Conservation (phyloP, 257 asterid species). For the Cordia subcordata region DNA sequence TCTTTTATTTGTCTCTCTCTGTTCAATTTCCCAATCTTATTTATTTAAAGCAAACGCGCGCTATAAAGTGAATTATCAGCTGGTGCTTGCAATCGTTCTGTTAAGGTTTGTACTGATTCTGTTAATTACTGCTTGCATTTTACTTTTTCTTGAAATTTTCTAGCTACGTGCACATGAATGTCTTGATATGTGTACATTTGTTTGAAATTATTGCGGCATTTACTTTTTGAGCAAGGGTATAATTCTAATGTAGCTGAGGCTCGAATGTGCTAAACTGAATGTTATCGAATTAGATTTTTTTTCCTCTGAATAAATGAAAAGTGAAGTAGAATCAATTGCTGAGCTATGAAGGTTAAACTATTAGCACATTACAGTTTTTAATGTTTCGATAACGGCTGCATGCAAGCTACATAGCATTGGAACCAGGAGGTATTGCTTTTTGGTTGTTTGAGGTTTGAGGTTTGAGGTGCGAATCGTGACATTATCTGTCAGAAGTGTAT, state of each 20-base stretch:
- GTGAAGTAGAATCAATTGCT: background rate
- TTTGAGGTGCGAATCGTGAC: too few species aligned
- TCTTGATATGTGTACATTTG: background rate
- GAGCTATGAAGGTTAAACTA: background rate
- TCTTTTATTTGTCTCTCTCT: too few species aligned
- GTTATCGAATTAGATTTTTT: too few species aligned
- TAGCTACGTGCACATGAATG: too few species aligned
- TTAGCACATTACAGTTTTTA: background rate
- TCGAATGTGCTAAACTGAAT: background rate
- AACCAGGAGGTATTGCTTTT: too few species aligned
- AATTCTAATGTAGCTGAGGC: background rate
- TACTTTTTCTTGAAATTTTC: background rate
- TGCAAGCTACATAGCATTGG: too few species aligned
- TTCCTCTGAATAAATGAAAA: background rate
- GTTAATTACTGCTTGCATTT: background rate
- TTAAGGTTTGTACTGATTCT: background rate
- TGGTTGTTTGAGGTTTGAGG: too few species aligned
- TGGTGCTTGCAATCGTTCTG: background rate
- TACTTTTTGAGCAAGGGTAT: slow-evolving; percentile 12
- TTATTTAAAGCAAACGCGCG: too few species aligned
- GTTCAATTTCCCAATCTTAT: too few species aligned
- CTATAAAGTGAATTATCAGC: background rate
- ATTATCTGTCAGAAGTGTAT: too few species aligned
- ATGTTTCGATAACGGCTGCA: too few species aligned
- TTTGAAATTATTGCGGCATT: background rate